A percentile compares a stretch with the other conserved stretches of the same genome.
Conservation (phyloP, 306 rosid species). For the Styphnolobium japonicum region DNA sequence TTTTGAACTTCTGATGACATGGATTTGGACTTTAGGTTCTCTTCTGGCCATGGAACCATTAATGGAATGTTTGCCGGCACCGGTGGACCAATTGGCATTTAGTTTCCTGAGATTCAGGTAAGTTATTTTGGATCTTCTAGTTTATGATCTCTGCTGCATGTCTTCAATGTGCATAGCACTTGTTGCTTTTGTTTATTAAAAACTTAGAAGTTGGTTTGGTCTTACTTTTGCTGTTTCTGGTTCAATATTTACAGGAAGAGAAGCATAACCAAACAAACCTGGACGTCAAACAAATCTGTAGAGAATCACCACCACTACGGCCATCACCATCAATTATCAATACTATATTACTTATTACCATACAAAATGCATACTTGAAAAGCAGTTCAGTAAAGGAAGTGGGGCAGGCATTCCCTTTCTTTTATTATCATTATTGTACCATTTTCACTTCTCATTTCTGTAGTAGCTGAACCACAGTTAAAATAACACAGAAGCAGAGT, state of each 20-base stretch:
- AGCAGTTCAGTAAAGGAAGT: constrained; percentile 59
- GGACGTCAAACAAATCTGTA: constrained; percentile 44
- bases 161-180: constrained; percentile 17
- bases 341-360: constrained; percentile 78
- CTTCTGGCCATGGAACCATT: constrained; percentile 81
- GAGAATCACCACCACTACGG: constrained; percentile 48
- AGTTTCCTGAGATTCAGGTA: constrained; percentile 51
- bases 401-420: constrained; percentile 58
- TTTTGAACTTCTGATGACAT: background rate
- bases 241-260: constrained; percentile 47
- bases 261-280: constrained; percentile 40
- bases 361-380: constrained; percentile 81
- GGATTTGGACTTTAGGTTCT: constrained; percentile 51
- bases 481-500: constrained; percentile 39
- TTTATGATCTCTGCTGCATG: background rate
- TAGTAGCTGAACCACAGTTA: constrained; percentile 72
- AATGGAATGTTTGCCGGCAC: constrained; percentile 83
- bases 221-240: too few species aligned
- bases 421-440: constrained; percentile 49
- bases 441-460: constrained; percentile 50
- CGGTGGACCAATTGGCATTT: constrained; percentile 81
- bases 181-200: constrained; percentile 15
- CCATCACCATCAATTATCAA: constrained; percentile 35
- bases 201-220: constrained; percentile 17
- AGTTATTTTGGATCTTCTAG: background rate